Evolutionary conservation across 352 stramenopile genomes (phyloP), one percentile per base, ranked within the genome.

Genomic region (Pythium periplocum): DNA sequence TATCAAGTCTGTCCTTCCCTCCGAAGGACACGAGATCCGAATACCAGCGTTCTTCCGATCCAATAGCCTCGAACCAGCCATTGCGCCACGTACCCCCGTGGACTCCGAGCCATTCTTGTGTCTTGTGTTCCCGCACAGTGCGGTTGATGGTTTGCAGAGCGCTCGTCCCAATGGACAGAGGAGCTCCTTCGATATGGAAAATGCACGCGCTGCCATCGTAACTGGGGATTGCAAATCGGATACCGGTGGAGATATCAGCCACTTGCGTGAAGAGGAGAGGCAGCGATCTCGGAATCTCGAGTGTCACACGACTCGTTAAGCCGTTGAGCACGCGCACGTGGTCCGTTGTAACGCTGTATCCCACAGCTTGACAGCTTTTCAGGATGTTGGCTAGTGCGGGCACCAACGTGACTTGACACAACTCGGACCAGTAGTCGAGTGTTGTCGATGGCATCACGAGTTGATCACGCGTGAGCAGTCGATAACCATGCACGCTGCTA

Each of bases 251-350:
- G 47, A 62, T 71, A 53, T 73, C 68, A 61, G 61, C 69, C 46
- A 51, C 66, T 9, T 64, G 68, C 64, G 71, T 53, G 53, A 73
- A 61, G n/a, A 73, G 5, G 4, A 76, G 48, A 2, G 68, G 64
- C n/a, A 76, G 41, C 2, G 68, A 53, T 0, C 46, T 35, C 3
- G 42, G 45, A 34, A 76, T 65, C 50, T 51, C 38, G 1, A 35
- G 33, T 6, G 45, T 62, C 0, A 9, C 40, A 1, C 46, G 44
- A 45, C 57, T 66, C 33, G 39, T 0, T 9, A 62, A n/a, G 30
- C 47, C 57, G 31, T 71, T 41, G 6, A 68, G 57, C 9, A 73
- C 56, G 0, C 48, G 57, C 0, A 73, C 49, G 3, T n/a, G 46
- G 11, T 71, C 61, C 1, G 10, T 31, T 1, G 57, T 69, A 35